Base-by-base conservation (phyloP, 139 green algal genomes). In the Coccomyxa sp. region DNA sequence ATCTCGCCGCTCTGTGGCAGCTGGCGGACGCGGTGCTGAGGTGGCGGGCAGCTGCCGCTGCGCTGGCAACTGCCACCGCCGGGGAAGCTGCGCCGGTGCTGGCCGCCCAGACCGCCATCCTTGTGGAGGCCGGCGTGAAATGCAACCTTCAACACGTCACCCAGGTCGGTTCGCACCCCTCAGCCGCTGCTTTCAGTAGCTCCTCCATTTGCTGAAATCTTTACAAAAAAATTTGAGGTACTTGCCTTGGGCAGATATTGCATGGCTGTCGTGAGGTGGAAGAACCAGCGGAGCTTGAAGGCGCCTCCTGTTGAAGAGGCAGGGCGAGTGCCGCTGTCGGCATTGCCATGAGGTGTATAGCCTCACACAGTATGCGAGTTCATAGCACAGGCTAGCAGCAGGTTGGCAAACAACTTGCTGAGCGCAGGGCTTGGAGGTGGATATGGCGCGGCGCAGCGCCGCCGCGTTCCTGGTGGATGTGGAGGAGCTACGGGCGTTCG, bases 91-190 rank as follows among this genome's bases (percentile, higher is more conserved):
- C 27, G 66, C 77, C 32, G 28, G 58, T 75, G 28, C 23, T 75
- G 10, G 66, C 83, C 16, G 71, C 76, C 0, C 87, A 87, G 78
- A 59, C 79, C 0, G 81, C 80, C 1, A 14, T 90, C 30, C 68
- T 83, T 59, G 15, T 90, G 45, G 82, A 88, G 63, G 79, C 75
- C 28, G 38, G 82, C 17, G 16, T 88, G 3, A 28, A n/a, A 21
- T 67, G 71, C 59, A n/a, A 16, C 13, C 58, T 90, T 66, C 79
- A 82, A 58, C 83, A 82, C 13, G 18, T 63, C 25, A 12, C 74
- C 23, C 76, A 85, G 82, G 82, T 81, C 76, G 30, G 14, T 17
- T n/a, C 16, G 59, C 51, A 0, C 32, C n/a, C 32, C 63, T 76
- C 21, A 16, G 16, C 10, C 23, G 0, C 13, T 82, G 27, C 13